Conservation (phyloP, 768 basidiomycete species). For the Russula sp. region DNA sequence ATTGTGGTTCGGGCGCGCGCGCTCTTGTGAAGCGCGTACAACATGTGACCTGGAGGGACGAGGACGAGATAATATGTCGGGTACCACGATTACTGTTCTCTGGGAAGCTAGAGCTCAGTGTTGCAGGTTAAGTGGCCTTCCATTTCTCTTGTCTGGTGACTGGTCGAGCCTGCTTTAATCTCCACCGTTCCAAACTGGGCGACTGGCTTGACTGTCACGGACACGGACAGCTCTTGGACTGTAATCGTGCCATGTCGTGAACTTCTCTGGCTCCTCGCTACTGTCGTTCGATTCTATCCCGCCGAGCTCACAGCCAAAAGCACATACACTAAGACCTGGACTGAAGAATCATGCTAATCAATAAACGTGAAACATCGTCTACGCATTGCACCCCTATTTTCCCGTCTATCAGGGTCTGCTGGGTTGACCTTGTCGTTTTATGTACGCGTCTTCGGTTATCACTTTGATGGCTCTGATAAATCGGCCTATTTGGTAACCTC, state of each 20-base stretch:
- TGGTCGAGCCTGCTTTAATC: background rate
- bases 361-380: conserved; percentile 1
- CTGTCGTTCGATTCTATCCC: background rate
- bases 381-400: conserved; percentile 10
- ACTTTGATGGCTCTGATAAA: conserved; percentile 1
- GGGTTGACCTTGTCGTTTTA: conserved; percentile 21
- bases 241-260: background rate
- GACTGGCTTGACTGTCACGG: background rate
- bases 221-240: no score
- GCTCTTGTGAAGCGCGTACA: background rate
- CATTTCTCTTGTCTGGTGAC: background rate
- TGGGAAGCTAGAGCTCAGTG: background rate
- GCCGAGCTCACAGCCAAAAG: background rate
- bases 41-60: background rate
- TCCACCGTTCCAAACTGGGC: background rate
- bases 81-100: background rate
- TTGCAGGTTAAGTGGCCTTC: background rate
- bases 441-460: conserved; percentile 13
- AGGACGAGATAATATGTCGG: background rate
- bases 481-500: background rate
- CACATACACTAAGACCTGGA: background rate
- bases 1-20: background rate
- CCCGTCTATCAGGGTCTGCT: conserved; percentile 12
- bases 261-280: background rate
- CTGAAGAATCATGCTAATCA: background rate